phyloP scores from a whole-genome alignment of 2,329 filamentous ascomycete species.

The Cryphonectria nitschkei region DNA sequence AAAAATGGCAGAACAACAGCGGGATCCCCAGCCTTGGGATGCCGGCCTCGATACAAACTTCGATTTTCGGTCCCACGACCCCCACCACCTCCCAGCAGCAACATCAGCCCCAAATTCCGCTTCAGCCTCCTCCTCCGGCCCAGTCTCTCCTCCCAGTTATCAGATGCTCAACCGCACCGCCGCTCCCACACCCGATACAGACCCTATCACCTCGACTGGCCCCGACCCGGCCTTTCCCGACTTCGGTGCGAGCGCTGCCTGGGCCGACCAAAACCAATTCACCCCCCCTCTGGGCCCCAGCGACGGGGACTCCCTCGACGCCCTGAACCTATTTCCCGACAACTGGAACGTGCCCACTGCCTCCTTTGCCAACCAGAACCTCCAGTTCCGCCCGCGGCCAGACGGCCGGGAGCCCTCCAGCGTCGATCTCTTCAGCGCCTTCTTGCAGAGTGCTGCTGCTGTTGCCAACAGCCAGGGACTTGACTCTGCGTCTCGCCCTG shows the following conservation, averaged over 20 bases:
- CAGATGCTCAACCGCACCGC: conserved; percentile 17
- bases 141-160: conserved; percentile 21
- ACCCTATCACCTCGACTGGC: conserved; percentile 22
- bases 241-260: conserved; percentile 21
- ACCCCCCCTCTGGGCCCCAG: conserved; percentile 27
- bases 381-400: conserved; percentile 24
- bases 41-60: conserved; percentile 26
- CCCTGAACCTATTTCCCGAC: conserved; percentile 26
- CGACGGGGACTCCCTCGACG: conserved; percentile 24
- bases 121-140: conserved; percentile 23
- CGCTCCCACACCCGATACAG: conserved; percentile 16
- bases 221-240: conserved; percentile 23
- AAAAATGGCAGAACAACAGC: conserved; percentile 39
- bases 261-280: conserved; percentile 25
- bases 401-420: conserved; percentile 15
- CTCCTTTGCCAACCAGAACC: conserved; percentile 24
- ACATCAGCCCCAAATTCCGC: conserved; percentile 23
- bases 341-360: conserved; percentile 27
- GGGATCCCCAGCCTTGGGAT: conserved; percentile 28
- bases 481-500: conserved; percentile 33
- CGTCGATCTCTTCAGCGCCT: conserved; percentile 24
- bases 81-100: conserved; percentile 20
- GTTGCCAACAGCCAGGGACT: conserved; percentile 35
- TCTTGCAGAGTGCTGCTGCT: conserved; percentile 32
- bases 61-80: conserved; percentile 26